Percentiles rank a stretch among this genome's conserved stretches.
Evolutionary conservation across 495 filamentous ascomycete genomes (phyloP).

Genomic region (Penicillium desertorum): DNA sequence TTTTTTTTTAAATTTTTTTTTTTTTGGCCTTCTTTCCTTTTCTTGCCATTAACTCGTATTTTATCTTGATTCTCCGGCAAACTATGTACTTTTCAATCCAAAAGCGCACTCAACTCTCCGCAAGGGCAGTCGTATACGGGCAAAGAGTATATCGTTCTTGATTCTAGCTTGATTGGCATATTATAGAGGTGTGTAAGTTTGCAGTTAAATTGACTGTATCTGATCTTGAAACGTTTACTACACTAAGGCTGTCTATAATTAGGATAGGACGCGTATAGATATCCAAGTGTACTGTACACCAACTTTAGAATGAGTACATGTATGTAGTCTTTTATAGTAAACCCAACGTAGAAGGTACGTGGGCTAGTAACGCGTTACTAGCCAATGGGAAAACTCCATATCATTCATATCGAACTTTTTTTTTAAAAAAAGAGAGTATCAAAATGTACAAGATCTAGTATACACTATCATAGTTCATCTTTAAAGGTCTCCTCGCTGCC

Average conservation of each 20-base stretch:
- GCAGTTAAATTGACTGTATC: not conserved
- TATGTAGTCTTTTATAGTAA: not conserved
- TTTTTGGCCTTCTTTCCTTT: not conserved
- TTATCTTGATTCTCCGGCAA: not conserved
- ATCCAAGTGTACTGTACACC: no score
- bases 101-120: not conserved
- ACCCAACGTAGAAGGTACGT: not conserved
- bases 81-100: not conserved
- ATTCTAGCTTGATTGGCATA: not conserved
- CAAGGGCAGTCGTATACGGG: not conserved
- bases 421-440: not conserved
- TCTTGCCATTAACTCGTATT: not conserved
- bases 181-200: not conserved
- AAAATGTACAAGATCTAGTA: constrained; percentile 12
- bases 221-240: no score
- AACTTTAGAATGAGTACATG: no score
- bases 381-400: not conserved
- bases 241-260: no score
- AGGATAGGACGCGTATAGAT: no score
- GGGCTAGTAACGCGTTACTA: not conserved
- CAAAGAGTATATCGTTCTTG: not conserved
- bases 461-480: constrained; percentile 51
- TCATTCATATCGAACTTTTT: not conserved
- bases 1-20: no score
- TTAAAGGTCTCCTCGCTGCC: constrained; percentile 56